Evolutionary conservation across 192 early-diverging fungal species (phyloP).

Genomic region (Rhizoclosmatium globosum): DNA sequence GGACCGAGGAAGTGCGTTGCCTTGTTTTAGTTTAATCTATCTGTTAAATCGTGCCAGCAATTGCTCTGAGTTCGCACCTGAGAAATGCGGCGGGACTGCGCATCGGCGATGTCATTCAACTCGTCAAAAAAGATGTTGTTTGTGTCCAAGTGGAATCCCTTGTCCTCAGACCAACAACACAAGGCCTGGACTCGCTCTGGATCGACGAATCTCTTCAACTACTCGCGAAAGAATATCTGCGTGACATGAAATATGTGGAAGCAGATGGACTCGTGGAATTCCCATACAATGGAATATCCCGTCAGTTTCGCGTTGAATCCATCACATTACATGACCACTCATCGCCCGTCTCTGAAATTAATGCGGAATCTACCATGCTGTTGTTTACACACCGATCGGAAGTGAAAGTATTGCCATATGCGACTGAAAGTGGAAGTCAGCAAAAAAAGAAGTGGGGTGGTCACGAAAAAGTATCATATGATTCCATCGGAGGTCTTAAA

Average conservation of each 20-base stretch:
- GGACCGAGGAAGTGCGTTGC: too few species aligned
- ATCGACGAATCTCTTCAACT: constrained; percentile 4
- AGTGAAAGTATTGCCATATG: constrained; percentile 26
- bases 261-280: constrained; percentile 61
- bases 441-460: constrained; percentile 13
- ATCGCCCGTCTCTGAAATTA: too few species aligned
- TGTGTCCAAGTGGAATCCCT: too few species aligned
- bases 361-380: too few species aligned
- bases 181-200: not conserved
- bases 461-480: constrained; percentile 47
- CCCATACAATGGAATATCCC: constrained; percentile 60
- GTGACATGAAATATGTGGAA: constrained; percentile 64
- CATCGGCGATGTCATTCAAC: not conserved
- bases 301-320: constrained; percentile 46
- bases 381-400: constrained; percentile 45
- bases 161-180: not conserved
- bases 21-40: too few species aligned
- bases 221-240: constrained; percentile 8
- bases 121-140: not conserved
- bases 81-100: too few species aligned
- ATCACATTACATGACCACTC: not conserved
- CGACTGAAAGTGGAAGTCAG: not conserved
- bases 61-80: too few species aligned
- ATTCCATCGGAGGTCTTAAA: constrained; percentile 82
- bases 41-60: too few species aligned